These are phyloP conservation scores for Ogataea hybrid DNA, from an alignment of 1,139 yeast species.

Conservation along the genomic window DNA sequence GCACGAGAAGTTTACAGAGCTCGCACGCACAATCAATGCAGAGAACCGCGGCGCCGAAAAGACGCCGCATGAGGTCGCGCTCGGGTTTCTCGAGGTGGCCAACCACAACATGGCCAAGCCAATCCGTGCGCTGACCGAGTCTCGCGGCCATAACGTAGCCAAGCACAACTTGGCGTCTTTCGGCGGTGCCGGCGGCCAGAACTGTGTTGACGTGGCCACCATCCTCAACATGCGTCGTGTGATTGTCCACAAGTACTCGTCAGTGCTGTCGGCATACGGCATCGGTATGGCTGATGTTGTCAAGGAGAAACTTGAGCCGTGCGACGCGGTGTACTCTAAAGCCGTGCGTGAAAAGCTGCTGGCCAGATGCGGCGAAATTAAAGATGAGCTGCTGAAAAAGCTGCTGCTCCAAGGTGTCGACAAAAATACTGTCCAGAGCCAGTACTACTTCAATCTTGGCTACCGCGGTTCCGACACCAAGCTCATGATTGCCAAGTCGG, in stretches of 20 bases:
- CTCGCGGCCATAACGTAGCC: constrained; percentile 42
- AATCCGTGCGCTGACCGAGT: constrained; percentile 47
- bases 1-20: constrained; percentile 28
- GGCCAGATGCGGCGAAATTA: constrained; percentile 10
- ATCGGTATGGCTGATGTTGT: constrained; percentile 32
- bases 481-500: constrained; percentile 52
- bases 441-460: constrained; percentile 39
- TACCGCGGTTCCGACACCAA: constrained; percentile 85
- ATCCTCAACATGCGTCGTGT: constrained; percentile 42
- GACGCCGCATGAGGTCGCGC: constrained; percentile 44
- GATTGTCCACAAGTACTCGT: constrained; percentile 46
- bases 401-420: constrained; percentile 13
- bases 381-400: constrained; percentile 3
- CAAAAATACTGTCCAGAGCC: constrained; percentile 7
- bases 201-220: constrained; percentile 46
- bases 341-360: constrained; percentile 10
- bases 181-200: constrained; percentile 56
- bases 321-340: constrained; percentile 10
- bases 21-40: constrained; percentile 30
- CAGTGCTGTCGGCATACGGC: constrained; percentile 51
- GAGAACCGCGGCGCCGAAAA: constrained; percentile 24
- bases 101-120: constrained; percentile 52
- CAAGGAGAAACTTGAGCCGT: constrained; percentile 45
- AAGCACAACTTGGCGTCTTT: constrained; percentile 45
- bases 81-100: constrained; percentile 48